Percentiles rank a stretch among this genome's conserved stretches.
Evolutionary conservation across 2,329 filamentous ascomycete genomes (phyloP).

Genomic region (Penicillium sp.): DNA sequence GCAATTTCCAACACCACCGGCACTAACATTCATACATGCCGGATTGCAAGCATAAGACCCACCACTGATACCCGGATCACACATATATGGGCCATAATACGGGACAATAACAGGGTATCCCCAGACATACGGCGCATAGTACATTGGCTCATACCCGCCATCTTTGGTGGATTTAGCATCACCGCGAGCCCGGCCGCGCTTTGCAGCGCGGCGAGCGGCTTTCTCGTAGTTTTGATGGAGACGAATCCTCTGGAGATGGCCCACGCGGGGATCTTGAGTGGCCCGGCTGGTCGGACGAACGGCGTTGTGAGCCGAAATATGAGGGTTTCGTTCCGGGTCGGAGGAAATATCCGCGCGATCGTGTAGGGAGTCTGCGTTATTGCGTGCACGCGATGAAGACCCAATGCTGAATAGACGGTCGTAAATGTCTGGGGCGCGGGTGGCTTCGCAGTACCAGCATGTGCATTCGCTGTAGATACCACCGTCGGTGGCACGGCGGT

Average conservation of each 20-base stretch:
- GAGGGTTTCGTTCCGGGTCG: slow-evolving; percentile 57
- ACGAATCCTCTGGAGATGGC: slow-evolving; percentile 31
- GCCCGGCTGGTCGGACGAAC: slow-evolving; percentile 41
- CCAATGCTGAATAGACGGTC: slow-evolving; percentile 39
- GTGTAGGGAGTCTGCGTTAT: slow-evolving; percentile 49
- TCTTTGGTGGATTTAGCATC: slow-evolving; percentile 29
- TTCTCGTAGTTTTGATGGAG: slow-evolving; percentile 53
- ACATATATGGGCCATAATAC: slow-evolving; percentile 48
- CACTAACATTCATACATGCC: slow-evolving; percentile 41
- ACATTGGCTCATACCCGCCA: slow-evolving; percentile 10
- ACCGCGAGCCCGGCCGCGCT: slow-evolving; percentile 28
- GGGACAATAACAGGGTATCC: slow-evolving; percentile 48
- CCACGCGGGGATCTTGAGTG: slow-evolving; percentile 12
- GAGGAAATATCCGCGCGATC: slow-evolving; percentile 44
- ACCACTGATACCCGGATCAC: slow-evolving; percentile 42
- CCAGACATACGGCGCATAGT: slow-evolving; percentile 40
- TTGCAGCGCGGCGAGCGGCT: slow-evolving; percentile 32
- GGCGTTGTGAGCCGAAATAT: slow-evolving; percentile 72
- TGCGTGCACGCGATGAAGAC: slow-evolving; percentile 53
- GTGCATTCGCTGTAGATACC: slow-evolving; percentile 55
- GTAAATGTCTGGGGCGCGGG: slow-evolving; percentile 57
- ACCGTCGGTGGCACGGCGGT: slow-evolving; percentile 61
- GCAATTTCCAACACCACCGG: slow-evolving; percentile 48
- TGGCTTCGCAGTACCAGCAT: slow-evolving; percentile 65
- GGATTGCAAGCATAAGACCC: slow-evolving; percentile 47